Percentiles rank a stretch among this genome's conserved stretches.
phyloP scores from a whole-genome alignment of 176 grass and related monocot genomes.

The Stipa capillata region DNA sequence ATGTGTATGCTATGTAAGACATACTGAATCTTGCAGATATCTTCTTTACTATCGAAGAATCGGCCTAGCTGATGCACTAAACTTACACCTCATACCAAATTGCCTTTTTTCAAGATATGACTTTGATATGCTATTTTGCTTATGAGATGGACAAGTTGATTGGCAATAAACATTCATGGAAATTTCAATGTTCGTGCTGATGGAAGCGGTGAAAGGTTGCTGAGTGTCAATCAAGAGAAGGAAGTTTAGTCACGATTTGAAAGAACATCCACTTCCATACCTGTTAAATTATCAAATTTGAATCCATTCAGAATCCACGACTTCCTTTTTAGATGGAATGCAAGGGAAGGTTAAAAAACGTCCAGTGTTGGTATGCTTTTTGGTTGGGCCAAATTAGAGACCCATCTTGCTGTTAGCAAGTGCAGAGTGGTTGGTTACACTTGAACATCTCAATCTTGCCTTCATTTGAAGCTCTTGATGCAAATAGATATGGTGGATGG shows the following conservation, averaged over 20 bases:
- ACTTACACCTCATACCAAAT: constrained; percentile 1
- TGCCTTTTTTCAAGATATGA: not conserved
- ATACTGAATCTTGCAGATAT: constrained; percentile 3
- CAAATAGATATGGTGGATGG: not conserved
- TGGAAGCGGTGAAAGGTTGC: not conserved
- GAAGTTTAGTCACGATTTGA: not conserved
- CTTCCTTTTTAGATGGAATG: not conserved
- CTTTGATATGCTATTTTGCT: not conserved
- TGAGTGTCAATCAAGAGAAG: not conserved
- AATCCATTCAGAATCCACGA: not conserved
- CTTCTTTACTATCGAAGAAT: not conserved
- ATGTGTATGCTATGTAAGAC: constrained; percentile 4
- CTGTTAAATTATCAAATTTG: not conserved
- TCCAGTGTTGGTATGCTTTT: not conserved
- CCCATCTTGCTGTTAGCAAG: not conserved
- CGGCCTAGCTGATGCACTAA: not conserved
- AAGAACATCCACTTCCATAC: not conserved
- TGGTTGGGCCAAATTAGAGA: not conserved
- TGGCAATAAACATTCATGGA: constrained; percentile 5
- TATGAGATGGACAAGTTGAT: not conserved
- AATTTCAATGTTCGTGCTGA: not conserved
- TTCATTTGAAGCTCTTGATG: not conserved
- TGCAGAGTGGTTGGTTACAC: not conserved
- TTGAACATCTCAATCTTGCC: not conserved
- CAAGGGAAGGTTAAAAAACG: not conserved